Evolutionary conservation across 106 monocot species (phyloP).

Genomic region (Dendrobium catenatum): DNA sequence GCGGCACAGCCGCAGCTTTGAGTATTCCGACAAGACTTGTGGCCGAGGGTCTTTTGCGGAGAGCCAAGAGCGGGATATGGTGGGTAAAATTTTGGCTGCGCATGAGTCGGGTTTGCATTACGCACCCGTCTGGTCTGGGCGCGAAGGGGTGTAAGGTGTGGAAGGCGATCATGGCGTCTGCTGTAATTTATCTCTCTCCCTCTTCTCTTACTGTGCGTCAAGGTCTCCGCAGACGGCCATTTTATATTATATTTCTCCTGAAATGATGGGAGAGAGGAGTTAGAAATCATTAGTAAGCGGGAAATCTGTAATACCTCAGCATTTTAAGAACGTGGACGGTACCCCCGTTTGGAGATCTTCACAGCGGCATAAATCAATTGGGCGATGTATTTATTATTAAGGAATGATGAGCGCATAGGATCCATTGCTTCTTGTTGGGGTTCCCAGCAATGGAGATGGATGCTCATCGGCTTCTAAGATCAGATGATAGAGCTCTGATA

Average conservation of each 20-base stretch:
- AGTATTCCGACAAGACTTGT: not conserved
- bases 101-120: not conserved
- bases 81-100: not conserved
- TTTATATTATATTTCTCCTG: not conserved
- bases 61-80: not conserved
- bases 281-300: not conserved
- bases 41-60: not conserved
- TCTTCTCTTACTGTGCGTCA: not conserved
- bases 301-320: not conserved
- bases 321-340: not conserved
- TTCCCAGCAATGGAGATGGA: not conserved
- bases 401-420: not conserved
- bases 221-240: not conserved
- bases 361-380: not conserved
- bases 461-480: not conserved
- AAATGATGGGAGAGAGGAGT: not conserved
- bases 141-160: not conserved
- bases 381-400: not conserved
- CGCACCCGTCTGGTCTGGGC: not conserved
- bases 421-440: not conserved
- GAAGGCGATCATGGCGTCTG: not conserved
- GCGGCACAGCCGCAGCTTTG: not conserved
- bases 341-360: not conserved
- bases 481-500: not conserved
- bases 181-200: not conserved